Percentiles rank a stretch among this genome's conserved stretches.
These are phyloP conservation scores for Sporisorium reilianum DNA, from an alignment of 1,284 basidiomycete species.

Conservation along the genomic window DNA sequence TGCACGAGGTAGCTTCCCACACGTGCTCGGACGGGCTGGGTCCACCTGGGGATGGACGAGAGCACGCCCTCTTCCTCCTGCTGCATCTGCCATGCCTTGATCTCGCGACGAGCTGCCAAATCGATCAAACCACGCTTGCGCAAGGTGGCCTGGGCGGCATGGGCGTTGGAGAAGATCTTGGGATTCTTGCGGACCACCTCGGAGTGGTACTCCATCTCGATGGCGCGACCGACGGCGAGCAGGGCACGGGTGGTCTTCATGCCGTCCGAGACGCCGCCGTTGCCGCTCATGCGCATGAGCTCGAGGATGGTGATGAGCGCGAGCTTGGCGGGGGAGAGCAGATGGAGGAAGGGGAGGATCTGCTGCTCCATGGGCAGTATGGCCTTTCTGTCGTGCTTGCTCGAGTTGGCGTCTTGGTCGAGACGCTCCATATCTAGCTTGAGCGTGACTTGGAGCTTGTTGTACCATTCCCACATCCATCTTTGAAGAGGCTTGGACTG, in stretches of 20 bases:
- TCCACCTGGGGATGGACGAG: slow-evolving; percentile 83
- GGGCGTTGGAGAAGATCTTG: slow-evolving; percentile 55
- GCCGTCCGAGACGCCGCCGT: slow-evolving; percentile 82
- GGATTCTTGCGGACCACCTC: slow-evolving; percentile 57
- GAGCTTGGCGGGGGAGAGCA: slow-evolving; percentile 82
- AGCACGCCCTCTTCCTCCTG: slow-evolving; percentile 73
- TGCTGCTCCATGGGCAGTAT: slow-evolving; percentile 48
- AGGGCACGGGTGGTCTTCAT: slow-evolving; percentile 91
- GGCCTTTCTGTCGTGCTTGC: slow-evolving; percentile 11
- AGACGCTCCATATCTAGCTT: slow-evolving; percentile 51
- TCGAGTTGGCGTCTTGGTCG: slow-evolving; percentile 8
- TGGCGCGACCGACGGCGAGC: slow-evolving; percentile 83
- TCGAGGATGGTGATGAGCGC: slow-evolving; percentile 91
- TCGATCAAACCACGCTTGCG: slow-evolving; percentile 54
- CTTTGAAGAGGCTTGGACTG: slow-evolving; percentile 60
- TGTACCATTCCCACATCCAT: slow-evolving; percentile 69
- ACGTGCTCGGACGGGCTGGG: slow-evolving; percentile 76
- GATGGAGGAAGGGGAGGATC: slow-evolving; percentile 77
- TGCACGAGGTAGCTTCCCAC: slow-evolving; percentile 87
- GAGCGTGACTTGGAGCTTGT: slow-evolving; percentile 53
- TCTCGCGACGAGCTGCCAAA: slow-evolving; percentile 54
- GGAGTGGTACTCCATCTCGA: slow-evolving; percentile 78
- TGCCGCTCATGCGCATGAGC: slow-evolving; percentile 84
- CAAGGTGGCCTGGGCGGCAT: slow-evolving; percentile 48
- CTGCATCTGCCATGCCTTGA: slow-evolving; percentile 70